Evolutionary conservation across 192 early-diverging fungal genomes (phyloP).

Genomic region (Entomortierella parvispora): DNA sequence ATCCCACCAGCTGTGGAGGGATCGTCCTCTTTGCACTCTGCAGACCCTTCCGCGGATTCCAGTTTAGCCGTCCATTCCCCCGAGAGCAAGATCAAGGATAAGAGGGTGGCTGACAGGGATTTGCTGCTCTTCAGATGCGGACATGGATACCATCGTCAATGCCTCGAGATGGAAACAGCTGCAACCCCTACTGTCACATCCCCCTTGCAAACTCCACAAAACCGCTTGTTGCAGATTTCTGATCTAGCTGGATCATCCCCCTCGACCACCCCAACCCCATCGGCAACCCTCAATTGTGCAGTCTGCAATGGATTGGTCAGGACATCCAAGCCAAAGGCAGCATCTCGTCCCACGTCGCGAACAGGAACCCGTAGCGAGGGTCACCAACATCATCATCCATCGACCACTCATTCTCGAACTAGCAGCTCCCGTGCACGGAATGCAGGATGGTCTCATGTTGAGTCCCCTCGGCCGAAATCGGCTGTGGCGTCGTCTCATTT

Average conservation of each 20-base stretch:
- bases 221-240: neutral
- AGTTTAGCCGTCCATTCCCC: neutral
- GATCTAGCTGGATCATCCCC: no score
- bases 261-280: neutral
- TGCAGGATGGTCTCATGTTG: no score
- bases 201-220: neutral
- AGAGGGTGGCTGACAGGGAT: conserved; percentile 34
- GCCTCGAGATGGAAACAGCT: conserved; percentile 50
- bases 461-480: no score
- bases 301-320: conserved; percentile 39
- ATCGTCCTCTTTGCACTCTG: neutral
- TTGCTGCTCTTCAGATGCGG: conserved; percentile 63
- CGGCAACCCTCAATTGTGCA: conserved; percentile 22
- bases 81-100: conserved; percentile 5
- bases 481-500: no score
- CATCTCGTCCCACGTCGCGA: conserved; percentile 13
- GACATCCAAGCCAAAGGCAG: conserved; percentile 2
- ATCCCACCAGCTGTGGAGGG: conserved; percentile 2
- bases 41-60: conserved; percentile 5
- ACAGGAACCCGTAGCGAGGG: neutral
- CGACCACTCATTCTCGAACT: neutral
- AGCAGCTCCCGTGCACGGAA: neutral
- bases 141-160: conserved; percentile 65
- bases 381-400: conserved; percentile 3
- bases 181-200: neutral